Conservation (phyloP, 2,329 filamentous ascomycete species). For the Cryphonectria naterciae region DNA sequence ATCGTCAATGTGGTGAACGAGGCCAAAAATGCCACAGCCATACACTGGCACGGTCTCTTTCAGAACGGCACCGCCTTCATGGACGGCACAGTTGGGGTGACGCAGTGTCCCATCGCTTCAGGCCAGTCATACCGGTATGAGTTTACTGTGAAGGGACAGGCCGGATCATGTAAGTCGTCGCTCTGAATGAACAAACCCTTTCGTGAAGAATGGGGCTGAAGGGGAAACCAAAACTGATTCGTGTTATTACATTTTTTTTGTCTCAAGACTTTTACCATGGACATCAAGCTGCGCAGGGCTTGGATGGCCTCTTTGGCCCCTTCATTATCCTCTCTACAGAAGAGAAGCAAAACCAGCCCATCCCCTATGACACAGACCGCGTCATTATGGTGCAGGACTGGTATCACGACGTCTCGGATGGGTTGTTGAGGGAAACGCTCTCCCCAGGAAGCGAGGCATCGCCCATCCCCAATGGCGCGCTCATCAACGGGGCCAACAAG, state of each 20-base stretch:
- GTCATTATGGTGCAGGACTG: constrained; percentile 70
- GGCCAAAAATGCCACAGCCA: constrained; percentile 65
- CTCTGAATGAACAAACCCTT: background rate
- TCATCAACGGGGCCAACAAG: constrained; percentile 49
- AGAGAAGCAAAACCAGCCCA: constrained; percentile 50
- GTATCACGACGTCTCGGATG: constrained; percentile 61
- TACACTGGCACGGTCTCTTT: constrained; percentile 80
- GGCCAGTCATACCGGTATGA: constrained; percentile 61
- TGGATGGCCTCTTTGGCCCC: constrained; percentile 69
- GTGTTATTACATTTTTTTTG: background rate
- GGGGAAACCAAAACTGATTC: background rate
- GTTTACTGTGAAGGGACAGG: constrained; percentile 34
- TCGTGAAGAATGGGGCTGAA: background rate
- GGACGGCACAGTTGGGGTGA: constrained; percentile 66
- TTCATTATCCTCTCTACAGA: constrained; percentile 64
- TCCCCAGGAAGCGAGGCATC: constrained; percentile 47
- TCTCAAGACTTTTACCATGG: constrained; percentile 42
- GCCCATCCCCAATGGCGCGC: constrained; percentile 49
- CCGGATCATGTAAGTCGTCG: constrained; percentile 42
- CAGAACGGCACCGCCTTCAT: constrained; percentile 75
- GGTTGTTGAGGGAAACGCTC: constrained; percentile 42
- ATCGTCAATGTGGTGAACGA: constrained; percentile 71
- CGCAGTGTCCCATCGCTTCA: constrained; percentile 63
- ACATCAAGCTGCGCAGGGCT: constrained; percentile 65
- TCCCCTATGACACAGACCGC: constrained; percentile 62